Conservation (phyloP, 2,329 filamentous ascomycete genomes). For the Sporothrix pallida region DNA sequence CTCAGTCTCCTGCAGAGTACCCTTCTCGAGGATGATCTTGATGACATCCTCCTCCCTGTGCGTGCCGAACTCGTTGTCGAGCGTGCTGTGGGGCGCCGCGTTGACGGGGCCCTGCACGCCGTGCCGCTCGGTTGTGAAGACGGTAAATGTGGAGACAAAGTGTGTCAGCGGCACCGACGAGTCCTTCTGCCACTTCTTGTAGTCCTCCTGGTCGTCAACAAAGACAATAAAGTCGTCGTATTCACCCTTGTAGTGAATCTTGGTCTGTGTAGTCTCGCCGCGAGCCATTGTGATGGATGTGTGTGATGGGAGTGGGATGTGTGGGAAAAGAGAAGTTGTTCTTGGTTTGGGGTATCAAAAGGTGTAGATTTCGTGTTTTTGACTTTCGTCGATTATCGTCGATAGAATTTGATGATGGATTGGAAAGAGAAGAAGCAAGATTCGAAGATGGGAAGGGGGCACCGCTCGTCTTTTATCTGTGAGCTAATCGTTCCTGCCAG, state of each 20-base stretch:
- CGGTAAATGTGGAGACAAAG: slow-evolving; percentile 85
- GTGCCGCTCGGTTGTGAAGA: slow-evolving; percentile 88
- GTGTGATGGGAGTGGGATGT: background rate
- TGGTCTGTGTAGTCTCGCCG: slow-evolving; percentile 72
- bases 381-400: slow-evolving; percentile 12
- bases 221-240: slow-evolving; percentile 66
- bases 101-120: slow-evolving; percentile 83
- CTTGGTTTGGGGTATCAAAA: slow-evolving; percentile 8
- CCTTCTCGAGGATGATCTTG: slow-evolving; percentile 78
- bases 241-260: slow-evolving; percentile 83
- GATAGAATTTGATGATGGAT: background rate
- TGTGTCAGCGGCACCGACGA: slow-evolving; percentile 78
- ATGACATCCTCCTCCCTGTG: slow-evolving; percentile 79
- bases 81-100: slow-evolving; percentile 71
- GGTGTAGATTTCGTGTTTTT: background rate
- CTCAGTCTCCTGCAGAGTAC: slow-evolving; percentile 67
- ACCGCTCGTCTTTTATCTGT: slow-evolving; percentile 18
- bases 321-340: background rate
- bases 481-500: background rate
- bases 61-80: slow-evolving; percentile 90
- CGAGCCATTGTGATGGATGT: slow-evolving; percentile 64
- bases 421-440: background rate
- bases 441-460: background rate
- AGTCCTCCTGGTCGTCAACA: slow-evolving; percentile 63
- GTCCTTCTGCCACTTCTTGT: slow-evolving; percentile 84